A percentile compares a stretch with the other conserved stretches of the same genome.
Conservation (phyloP, 495 filamentous ascomycete genomes). For the Podospora comata region DNA sequence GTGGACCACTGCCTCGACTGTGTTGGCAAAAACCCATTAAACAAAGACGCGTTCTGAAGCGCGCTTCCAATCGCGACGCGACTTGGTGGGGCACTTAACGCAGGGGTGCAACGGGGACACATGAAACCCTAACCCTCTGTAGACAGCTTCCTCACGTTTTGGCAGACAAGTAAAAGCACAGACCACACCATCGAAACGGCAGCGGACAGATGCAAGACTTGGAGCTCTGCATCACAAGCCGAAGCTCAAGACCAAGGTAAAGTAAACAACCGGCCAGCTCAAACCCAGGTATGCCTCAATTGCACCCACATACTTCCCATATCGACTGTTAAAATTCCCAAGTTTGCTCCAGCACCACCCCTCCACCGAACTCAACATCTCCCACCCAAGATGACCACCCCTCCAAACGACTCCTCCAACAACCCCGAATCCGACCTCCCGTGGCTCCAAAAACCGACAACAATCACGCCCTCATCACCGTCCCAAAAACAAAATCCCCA, state of each 20-base stretch:
- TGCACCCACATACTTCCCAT: no score
- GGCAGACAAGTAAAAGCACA: neutral
- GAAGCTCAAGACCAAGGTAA: neutral
- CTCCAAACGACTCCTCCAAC: neutral
- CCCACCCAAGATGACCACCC: neutral
- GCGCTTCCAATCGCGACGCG: slow-evolving; percentile 25
- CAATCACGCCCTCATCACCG: no score
- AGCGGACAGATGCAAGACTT: neutral
- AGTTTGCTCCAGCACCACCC: neutral
- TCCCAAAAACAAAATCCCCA: neutral
- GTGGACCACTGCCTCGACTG: neutral
- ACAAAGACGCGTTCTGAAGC: slow-evolving; percentile 20
- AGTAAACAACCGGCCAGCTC: neutral
- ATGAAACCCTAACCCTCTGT: neutral
- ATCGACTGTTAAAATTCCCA: neutral
- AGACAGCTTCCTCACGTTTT: neutral
- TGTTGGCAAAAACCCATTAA: slow-evolving; percentile 27
- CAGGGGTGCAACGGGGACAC: neutral
- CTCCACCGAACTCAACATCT: neutral
- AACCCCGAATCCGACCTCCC: slow-evolving; percentile 1
- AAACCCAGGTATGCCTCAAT: neutral
- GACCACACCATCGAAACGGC: neutral
- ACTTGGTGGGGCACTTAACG: slow-evolving; percentile 12
- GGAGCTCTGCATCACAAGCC: neutral
- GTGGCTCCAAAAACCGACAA: neutral